Percentiles rank a stretch among this genome's conserved stretches.
Conservation (phyloP, 2,329 filamentous ascomycete species). For the Plenodomus lindquistii region DNA sequence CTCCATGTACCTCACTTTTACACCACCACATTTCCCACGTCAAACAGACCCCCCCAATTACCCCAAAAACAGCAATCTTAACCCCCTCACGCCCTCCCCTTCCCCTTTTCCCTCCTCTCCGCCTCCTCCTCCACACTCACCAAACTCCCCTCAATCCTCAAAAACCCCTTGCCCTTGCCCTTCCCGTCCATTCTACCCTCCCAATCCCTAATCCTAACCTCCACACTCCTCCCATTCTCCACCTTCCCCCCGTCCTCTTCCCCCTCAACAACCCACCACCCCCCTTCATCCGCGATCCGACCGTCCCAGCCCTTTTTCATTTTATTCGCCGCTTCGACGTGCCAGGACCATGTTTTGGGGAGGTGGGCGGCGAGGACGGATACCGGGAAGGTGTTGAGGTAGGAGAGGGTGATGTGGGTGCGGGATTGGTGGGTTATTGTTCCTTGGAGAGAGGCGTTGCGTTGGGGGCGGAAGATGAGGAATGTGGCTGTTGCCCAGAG, state of each 20-base stretch:
- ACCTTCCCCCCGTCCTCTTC: constrained; percentile 69
- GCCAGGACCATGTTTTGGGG: constrained; percentile 79
- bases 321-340: constrained; percentile 29
- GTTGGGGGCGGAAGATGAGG: constrained; percentile 76
- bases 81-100: constrained; percentile 2
- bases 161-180: constrained; percentile 72
- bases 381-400: constrained; percentile 90
- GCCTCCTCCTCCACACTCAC: constrained; percentile 69
- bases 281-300: constrained; percentile 54
- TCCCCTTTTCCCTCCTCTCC: constrained; percentile 13
- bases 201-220: constrained; percentile 82
- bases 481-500: constrained; percentile 89
- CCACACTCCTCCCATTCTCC: constrained; percentile 48
- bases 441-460: constrained; percentile 76
- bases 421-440: constrained; percentile 85
- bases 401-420: constrained; percentile 84
- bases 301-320: constrained; percentile 33
- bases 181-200: constrained; percentile 70
- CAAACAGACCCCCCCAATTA: background rate
- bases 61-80: background rate
- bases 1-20: too few relatives aligned
- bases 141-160: constrained; percentile 89
- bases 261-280: constrained; percentile 64
- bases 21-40: too few relatives aligned
- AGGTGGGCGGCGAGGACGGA: constrained; percentile 78